These are phyloP conservation scores for Ambrosia trifida DNA, from an alignment of 129 eudicot genomes.

Conservation along the genomic window DNA sequence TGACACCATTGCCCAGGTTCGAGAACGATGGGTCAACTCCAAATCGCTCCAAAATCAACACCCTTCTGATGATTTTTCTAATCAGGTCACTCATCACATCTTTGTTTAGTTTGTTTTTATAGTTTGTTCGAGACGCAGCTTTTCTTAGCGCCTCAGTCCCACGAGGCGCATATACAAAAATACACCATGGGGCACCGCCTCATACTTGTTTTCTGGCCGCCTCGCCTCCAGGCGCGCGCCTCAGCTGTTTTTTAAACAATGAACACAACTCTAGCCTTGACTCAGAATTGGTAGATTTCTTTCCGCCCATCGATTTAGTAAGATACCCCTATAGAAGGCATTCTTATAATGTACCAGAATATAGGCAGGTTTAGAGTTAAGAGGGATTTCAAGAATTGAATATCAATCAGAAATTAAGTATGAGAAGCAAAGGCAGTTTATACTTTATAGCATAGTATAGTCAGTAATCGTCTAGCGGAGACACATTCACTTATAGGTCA, in stretches of 20 bases:
- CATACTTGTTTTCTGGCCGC: too few species aligned
- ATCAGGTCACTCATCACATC: slow-evolving; percentile 29
- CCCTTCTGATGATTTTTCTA: slow-evolving; percentile 22
- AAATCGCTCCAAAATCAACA: slow-evolving; percentile 26
- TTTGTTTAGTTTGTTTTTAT: too few species aligned
- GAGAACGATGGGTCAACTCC: slow-evolving; percentile 50
- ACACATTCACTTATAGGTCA: background rate
- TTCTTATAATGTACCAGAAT: background rate
- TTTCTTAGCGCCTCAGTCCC: too few species aligned
- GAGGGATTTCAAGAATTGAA: background rate
- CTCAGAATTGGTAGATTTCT: too few species aligned
- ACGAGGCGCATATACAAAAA: too few species aligned
- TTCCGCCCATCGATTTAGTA: too few species aligned
- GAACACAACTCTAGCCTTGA: too few species aligned
- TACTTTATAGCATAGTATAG: background rate
- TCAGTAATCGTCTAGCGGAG: background rate
- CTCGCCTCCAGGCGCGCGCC: too few species aligned
- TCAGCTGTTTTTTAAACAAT: too few species aligned
- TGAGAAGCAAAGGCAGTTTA: background rate
- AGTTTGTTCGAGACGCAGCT: too few species aligned
- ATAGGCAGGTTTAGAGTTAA: background rate
- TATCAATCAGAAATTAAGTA: background rate
- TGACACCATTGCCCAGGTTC: slow-evolving; percentile 87
- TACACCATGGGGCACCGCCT: too few species aligned
- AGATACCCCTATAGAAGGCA: background rate